phyloP scores from a whole-genome alignment of 2,329 filamentous ascomycete genomes.

The Plectosphaerella plurivora region DNA sequence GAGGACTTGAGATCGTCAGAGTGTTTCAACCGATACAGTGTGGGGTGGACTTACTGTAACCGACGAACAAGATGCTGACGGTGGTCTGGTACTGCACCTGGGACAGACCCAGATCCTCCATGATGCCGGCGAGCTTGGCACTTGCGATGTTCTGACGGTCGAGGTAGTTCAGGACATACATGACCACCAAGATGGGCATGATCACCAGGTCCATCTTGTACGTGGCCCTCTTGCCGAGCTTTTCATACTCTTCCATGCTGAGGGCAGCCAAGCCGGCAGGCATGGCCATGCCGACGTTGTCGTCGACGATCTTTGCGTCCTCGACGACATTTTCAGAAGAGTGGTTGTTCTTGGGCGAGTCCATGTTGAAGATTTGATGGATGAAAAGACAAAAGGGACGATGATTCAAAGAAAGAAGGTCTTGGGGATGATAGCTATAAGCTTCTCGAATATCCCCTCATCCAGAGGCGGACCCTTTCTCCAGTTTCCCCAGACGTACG shows the following conservation, averaged over 20 bases:
- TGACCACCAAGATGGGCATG: constrained; percentile 17
- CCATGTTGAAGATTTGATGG: too few species aligned
- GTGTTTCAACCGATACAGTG: too few species aligned
- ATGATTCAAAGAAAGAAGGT: too few species aligned
- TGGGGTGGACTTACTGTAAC: constrained; percentile 21
- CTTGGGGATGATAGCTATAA: too few species aligned
- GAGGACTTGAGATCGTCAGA: constrained; percentile 13
- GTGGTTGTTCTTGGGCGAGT: too few species aligned
- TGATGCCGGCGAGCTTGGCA: constrained; percentile 24
- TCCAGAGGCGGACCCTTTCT: too few species aligned
- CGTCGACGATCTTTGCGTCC: background rate
- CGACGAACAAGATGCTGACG: constrained; percentile 28
- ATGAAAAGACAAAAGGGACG: too few species aligned
- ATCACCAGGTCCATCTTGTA: constrained; percentile 18
- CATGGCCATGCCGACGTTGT: constrained; percentile 5
- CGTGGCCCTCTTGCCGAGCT: constrained; percentile 10
- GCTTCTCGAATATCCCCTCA: too few species aligned
- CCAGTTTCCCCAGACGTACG: too few species aligned
- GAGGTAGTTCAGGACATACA: constrained; percentile 22
- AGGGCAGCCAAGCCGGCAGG: constrained; percentile 14
- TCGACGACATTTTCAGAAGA: too few species aligned
- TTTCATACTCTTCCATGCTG: constrained; percentile 10
- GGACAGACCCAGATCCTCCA: constrained; percentile 23
- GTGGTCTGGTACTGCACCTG: constrained; percentile 32
- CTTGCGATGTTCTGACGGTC: constrained; percentile 26